Evolutionary conservation across 257 asterid genomes (phyloP).

Genomic region (Lycium ferocissimum): DNA sequence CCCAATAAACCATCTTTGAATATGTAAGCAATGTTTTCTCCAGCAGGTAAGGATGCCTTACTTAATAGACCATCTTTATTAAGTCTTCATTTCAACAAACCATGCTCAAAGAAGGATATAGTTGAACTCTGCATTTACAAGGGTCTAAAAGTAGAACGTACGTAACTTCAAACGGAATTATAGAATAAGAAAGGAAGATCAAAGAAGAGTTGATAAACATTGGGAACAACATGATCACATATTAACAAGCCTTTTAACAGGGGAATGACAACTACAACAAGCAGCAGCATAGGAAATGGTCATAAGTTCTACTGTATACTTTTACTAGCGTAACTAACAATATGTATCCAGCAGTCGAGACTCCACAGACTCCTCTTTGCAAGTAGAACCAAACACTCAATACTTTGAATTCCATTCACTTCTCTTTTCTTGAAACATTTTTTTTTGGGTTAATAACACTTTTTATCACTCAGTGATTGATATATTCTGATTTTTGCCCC

Average conservation of each 20-base stretch:
- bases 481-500: no score
- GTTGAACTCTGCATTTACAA: neutral
- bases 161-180: neutral
- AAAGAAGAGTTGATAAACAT: neutral
- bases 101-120: neutral
- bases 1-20: neutral
- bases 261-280: conserved; percentile 7
- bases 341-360: neutral
- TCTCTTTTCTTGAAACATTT: no score
- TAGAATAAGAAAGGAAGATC: neutral
- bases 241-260: neutral
- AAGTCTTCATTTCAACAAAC: neutral
- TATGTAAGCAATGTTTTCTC: neutral
- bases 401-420: no score
- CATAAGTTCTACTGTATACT: neutral
- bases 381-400: no score
- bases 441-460: no score
- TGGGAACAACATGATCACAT: neutral
- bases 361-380: neutral
- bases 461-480: no score
- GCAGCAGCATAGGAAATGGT: neutral
- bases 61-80: neutral
- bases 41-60: neutral
- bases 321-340: neutral
- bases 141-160: neutral